Evolutionary conservation across 2,329 filamentous ascomycete genomes (phyloP), one percentile per base, ranked within the genome.

Genomic region (Penicillium verrucosum): DNA sequence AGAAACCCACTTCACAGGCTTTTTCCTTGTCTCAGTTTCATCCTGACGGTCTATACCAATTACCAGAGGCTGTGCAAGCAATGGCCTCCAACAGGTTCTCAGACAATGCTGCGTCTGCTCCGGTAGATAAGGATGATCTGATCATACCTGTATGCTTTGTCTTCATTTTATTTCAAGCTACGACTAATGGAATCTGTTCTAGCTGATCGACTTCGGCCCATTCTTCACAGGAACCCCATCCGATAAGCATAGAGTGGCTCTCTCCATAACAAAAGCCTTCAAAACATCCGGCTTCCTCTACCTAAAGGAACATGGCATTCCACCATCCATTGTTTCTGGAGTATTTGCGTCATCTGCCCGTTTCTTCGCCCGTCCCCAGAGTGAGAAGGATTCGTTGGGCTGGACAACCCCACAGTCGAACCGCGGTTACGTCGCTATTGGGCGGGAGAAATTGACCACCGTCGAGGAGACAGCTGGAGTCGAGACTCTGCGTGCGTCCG

Each of bases 241-340:
- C 10, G 78, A 88, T 63, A 88, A 87, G 65, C 77, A 81, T 49
- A 75, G 81, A 42, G 85, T 89, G 1, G 92, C 91, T 23, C 75
- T 85, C 51, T 84, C 88, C 40, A 86, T 96, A 64, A 85, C 93
- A 12, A 70, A 85, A 51, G 92, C 90, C 41, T 96, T 97, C 78
- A 89, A 92, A 67, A 87, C 83, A 1, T 89, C 92, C 2, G 92
- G 92, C 56, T 96, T 97, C 79, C 84, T 97, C 69, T 96, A 96
- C 75, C 84, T 96, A 38, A 87, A 87, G 65, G 89, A 93, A 73
- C 87, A 93, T 63, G 84, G 88, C 40, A 88, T 96, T 58, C 75
- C 85, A 0, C 67, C 82, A 4, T 76, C 82, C 9, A 80, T 81
- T 10, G 77, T 91, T 12, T 72, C 81, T 57, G 74, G 81, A 56